A percentile compares a stretch with the other conserved stretches of the same genome.
These are phyloP conservation scores for Geotrichum candidum DNA, from an alignment of 1,139 yeast genomes.

Conservation along the genomic window DNA sequence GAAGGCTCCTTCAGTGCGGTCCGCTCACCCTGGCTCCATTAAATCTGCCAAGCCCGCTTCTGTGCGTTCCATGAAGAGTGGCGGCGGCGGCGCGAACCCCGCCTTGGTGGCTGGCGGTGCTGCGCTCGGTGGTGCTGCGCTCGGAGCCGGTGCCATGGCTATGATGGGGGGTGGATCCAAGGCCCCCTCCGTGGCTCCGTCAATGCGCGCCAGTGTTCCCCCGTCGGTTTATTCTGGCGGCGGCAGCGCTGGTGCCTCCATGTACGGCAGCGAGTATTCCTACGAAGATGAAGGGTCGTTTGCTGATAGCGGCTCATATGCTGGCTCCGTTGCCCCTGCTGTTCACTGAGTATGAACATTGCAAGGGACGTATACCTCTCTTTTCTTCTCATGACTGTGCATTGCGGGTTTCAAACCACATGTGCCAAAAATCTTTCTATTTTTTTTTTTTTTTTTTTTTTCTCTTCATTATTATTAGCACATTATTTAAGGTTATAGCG, in stretches of 20 bases:
- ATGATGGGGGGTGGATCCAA: constrained; percentile 1
- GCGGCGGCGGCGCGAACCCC: constrained; percentile 2
- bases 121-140: constrained; percentile 12
- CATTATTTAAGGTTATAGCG: background rate
- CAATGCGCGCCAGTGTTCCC: background rate
- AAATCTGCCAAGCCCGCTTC: constrained; percentile 11
- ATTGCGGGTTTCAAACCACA: no score
- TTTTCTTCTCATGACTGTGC: background rate
- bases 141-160: constrained; percentile 13
- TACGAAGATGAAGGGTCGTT: background rate
- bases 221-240: background rate
- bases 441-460: background rate
- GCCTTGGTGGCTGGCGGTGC: constrained; percentile 12
- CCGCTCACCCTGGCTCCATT: constrained; percentile 3
- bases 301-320: background rate
- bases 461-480: background rate
- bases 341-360: background rate
- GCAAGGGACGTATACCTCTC: no score
- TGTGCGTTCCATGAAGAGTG: background rate
- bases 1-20: constrained; percentile 17
- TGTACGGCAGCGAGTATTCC: background rate
- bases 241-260: background rate
- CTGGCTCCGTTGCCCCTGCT: background rate
- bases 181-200: background rate
- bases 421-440: background rate